Percentiles rank a stretch among this genome's conserved stretches.
phyloP scores from a whole-genome alignment of 805 yeast species.

The Wickerhamomyces queroliae region DNA sequence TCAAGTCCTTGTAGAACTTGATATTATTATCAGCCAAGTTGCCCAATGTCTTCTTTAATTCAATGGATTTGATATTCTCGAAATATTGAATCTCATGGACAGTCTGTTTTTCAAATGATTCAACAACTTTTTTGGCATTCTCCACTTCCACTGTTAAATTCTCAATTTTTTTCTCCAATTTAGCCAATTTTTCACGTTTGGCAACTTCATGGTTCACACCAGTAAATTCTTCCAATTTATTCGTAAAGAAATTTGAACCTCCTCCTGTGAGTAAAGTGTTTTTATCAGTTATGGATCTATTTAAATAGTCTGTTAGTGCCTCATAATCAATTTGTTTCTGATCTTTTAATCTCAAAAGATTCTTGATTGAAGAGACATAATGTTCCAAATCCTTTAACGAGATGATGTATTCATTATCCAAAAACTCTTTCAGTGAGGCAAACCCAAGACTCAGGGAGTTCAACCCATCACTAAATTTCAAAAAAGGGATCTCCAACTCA shows the following conservation, averaged over 20 bases:
- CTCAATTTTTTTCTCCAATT: slow-evolving; percentile 43
- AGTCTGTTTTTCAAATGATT: slow-evolving; percentile 51
- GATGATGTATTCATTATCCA: slow-evolving; percentile 78
- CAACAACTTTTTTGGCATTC: slow-evolving; percentile 43
- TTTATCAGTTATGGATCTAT: slow-evolving; percentile 65
- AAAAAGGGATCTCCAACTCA: slow-evolving; percentile 27
- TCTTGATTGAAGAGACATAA: slow-evolving; percentile 60
- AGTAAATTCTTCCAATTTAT: slow-evolving; percentile 54
- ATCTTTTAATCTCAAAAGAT: slow-evolving; percentile 76
- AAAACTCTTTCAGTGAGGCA: slow-evolving; percentile 37
- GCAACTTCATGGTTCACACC: slow-evolving; percentile 57
- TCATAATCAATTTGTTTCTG: slow-evolving; percentile 90
- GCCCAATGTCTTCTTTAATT: slow-evolving; percentile 64
- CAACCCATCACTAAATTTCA: slow-evolving; percentile 42
- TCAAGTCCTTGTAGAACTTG: slow-evolving; percentile 60
- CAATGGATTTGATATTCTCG: slow-evolving; percentile 74
- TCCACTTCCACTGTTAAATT: slow-evolving; percentile 45
- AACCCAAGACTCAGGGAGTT: slow-evolving; percentile 36
- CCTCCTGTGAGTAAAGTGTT: slow-evolving; percentile 46
- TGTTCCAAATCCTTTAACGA: slow-evolving; percentile 85
- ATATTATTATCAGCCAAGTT: slow-evolving; percentile 75
- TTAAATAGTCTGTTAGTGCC: slow-evolving; percentile 72
- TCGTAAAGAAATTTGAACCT: slow-evolving; percentile 45
- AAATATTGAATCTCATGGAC: slow-evolving; percentile 57
- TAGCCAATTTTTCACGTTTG: slow-evolving; percentile 44